These are phyloP conservation scores for Saturnispora kantuleensis DNA, from an alignment of 805 yeast genomes.

Conservation along the genomic window DNA sequence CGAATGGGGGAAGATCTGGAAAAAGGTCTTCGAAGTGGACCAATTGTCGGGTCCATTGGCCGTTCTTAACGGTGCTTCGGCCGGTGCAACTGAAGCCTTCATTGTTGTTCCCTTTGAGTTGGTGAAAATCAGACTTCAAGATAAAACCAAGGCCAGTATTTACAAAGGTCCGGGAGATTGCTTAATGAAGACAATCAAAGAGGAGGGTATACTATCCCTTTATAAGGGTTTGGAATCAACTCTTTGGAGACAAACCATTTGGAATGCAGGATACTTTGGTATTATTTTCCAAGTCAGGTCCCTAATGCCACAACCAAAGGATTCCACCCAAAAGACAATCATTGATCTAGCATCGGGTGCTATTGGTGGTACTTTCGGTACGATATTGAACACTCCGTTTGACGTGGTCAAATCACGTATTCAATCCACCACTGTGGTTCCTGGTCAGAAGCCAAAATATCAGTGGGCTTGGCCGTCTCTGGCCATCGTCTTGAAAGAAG, in stretches of 20 bases:
- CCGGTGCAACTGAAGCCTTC: slow-evolving; percentile 94
- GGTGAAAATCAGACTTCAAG: slow-evolving; percentile 91
- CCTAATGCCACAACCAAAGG: slow-evolving; percentile 68
- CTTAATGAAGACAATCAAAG: slow-evolving; percentile 54
- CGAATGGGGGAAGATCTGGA: slow-evolving; percentile 85
- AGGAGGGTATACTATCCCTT: slow-evolving; percentile 72
- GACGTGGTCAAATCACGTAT: slow-evolving; percentile 97
- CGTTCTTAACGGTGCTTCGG: slow-evolving; percentile 91
- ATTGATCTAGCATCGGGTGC: slow-evolving; percentile 89
- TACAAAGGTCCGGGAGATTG: slow-evolving; percentile 83
- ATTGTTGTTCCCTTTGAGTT: slow-evolving; percentile 97
- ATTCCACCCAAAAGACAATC: slow-evolving; percentile 61
- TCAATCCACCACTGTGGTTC: slow-evolving; percentile 56
- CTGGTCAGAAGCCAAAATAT: slow-evolving; percentile 78
- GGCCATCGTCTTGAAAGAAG: slow-evolving; percentile 68
- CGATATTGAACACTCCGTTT: slow-evolving; percentile 90
- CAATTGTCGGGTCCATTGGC: slow-evolving; percentile 76
- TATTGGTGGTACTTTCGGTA: slow-evolving; percentile 95
- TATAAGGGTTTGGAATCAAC: slow-evolving; percentile 97
- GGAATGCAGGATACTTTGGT: slow-evolving; percentile 99
- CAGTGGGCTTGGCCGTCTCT: slow-evolving; percentile 87
- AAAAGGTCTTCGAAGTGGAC: slow-evolving; percentile 54
- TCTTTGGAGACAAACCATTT: slow-evolving; percentile 88
- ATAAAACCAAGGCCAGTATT: slow-evolving; percentile 45
- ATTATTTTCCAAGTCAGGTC: slow-evolving; percentile 78